Evolutionary conservation across 2,329 filamentous ascomycete genomes (phyloP).

Genomic region (Alternaria sp.): DNA sequence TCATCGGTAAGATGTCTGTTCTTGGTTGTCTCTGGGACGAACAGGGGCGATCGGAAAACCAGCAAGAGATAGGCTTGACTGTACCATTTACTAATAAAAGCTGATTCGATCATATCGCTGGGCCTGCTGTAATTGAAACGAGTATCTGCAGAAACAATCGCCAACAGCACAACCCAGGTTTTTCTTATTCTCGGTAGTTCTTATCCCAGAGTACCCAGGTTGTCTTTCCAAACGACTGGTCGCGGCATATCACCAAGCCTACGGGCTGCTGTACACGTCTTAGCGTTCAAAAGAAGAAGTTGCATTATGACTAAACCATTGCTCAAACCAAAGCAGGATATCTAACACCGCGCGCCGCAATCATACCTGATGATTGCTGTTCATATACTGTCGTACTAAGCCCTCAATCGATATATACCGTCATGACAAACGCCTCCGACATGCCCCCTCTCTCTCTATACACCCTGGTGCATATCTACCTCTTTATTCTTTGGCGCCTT

Average conservation of each 20-base stretch:
- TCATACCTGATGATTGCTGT: conserved; percentile 35
- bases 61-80: background rate
- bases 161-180: background rate
- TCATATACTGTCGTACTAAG: background rate
- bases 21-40: background rate
- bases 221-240: background rate
- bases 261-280: background rate
- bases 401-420: background rate
- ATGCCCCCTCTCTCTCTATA: conserved; percentile 30
- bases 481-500: conserved; percentile 29
- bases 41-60: background rate
- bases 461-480: conserved; percentile 54
- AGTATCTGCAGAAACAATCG: background rate
- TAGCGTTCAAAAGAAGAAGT: background rate
- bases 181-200: background rate
- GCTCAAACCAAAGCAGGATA: conserved; percentile 9
- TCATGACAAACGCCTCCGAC: background rate
- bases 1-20: background rate
- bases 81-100: background rate
- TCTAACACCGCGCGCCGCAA: conserved; percentile 13
- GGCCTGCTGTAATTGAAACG: background rate
- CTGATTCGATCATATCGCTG: background rate
- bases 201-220: too few species aligned
- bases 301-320: conserved; percentile 2
- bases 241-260: background rate